These are phyloP conservation scores for Adenanthera pavonina DNA, from an alignment of 306 rosid genomes.

Conservation along the genomic window DNA sequence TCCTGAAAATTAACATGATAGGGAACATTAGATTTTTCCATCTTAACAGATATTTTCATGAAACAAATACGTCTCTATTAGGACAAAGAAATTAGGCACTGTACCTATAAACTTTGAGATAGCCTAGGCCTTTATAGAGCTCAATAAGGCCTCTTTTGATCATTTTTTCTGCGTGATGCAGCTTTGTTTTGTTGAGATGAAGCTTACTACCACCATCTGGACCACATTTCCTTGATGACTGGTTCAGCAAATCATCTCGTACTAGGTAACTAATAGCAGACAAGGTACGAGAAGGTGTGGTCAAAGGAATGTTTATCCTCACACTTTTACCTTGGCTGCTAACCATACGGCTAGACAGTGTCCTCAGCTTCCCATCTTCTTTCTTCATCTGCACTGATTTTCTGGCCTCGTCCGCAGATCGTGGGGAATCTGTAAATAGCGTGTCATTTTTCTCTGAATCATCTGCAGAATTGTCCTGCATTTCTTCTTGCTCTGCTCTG, in stretches of 20 bases:
- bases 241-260: constrained; percentile 81
- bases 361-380: constrained; percentile 64
- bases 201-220: constrained; percentile 68
- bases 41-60: neutral
- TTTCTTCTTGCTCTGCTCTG: constrained; percentile 67
- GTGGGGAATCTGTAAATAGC: constrained; percentile 51
- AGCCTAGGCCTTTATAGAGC: constrained; percentile 89
- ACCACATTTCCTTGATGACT: constrained; percentile 72
- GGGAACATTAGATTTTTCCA: constrained; percentile 36
- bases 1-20: constrained; percentile 60
- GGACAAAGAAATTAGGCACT: constrained; percentile 6
- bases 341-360: constrained; percentile 64
- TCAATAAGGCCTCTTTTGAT: constrained; percentile 90
- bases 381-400: constrained; percentile 53
- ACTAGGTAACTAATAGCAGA: constrained; percentile 87
- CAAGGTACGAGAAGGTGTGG: constrained; percentile 86
- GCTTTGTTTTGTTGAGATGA: constrained; percentile 69
- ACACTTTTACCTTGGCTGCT: constrained; percentile 85
- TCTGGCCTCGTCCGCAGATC: constrained; percentile 50
- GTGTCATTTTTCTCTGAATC: constrained; percentile 66
- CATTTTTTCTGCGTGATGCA: constrained; percentile 95
- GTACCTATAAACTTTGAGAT: constrained; percentile 90
- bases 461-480: constrained; percentile 53
- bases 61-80: neutral
- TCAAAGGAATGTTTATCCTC: constrained; percentile 86